Evolutionary conservation across 1,284 basidiomycete species (phyloP).

Genomic region (Ceratobasidium sp.): DNA sequence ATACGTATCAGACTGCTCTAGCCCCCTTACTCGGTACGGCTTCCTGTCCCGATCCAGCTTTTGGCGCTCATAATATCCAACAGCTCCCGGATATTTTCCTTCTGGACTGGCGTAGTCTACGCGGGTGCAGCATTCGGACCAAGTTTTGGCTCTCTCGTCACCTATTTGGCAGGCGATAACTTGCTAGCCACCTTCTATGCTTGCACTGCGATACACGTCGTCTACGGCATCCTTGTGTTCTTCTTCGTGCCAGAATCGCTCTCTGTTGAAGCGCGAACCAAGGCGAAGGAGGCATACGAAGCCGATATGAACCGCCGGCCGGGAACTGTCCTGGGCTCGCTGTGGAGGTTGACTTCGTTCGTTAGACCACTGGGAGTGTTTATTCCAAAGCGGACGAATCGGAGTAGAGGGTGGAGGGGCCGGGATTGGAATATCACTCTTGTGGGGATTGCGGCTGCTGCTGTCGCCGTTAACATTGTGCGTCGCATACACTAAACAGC

Average conservation of each 20-base stretch:
- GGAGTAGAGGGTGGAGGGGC: slow-evolving; percentile 43
- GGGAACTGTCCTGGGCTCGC: background rate
- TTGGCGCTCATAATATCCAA: background rate
- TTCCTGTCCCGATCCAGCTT: background rate
- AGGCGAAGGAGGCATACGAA: slow-evolving; percentile 42
- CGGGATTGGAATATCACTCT: slow-evolving; percentile 77
- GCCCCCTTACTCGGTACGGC: slow-evolving; percentile 58
- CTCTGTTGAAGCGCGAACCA: slow-evolving; percentile 49
- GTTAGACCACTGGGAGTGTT: slow-evolving; percentile 75
- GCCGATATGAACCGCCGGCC: slow-evolving; percentile 28
- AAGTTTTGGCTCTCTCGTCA: slow-evolving; percentile 71
- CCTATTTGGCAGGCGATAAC: slow-evolving; percentile 63
- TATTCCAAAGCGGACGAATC: slow-evolving; percentile 61
- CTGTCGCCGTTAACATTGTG: slow-evolving; percentile 57
- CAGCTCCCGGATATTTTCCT: slow-evolving; percentile 69
- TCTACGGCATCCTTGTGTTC: slow-evolving; percentile 65
- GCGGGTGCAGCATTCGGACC: slow-evolving; percentile 80
- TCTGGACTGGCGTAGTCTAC: slow-evolving; percentile 70
- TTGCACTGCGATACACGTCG: slow-evolving; percentile 60
- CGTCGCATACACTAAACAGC: slow-evolving; percentile 47
- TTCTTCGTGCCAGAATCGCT: slow-evolving; percentile 82
- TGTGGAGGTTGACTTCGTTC: slow-evolving; percentile 56
- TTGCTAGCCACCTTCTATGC: slow-evolving; percentile 81
- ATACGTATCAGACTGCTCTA: slow-evolving; percentile 70
- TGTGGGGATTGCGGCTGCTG: slow-evolving; percentile 61